phyloP scores from a whole-genome alignment of 805 yeast genomes.

The Clavispora carvajalis region DNA sequence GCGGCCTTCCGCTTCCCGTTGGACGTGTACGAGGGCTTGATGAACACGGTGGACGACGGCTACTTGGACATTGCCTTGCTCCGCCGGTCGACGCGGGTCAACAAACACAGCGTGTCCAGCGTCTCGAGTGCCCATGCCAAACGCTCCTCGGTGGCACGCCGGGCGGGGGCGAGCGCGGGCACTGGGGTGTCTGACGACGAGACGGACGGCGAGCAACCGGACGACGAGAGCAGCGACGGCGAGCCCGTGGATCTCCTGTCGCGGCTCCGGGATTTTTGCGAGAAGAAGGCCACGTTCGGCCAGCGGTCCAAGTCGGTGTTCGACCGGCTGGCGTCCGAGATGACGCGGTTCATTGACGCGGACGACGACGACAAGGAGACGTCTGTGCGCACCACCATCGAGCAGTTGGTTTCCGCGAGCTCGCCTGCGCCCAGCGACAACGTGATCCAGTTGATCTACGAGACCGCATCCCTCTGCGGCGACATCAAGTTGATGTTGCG shows the following conservation, averaged over 20 bases:
- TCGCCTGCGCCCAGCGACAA: conserved; percentile 52
- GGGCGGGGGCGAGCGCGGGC: no score
- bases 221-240: conserved; percentile 12
- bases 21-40: conserved; percentile 48
- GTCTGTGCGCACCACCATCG: conserved; percentile 40
- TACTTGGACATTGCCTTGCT: conserved; percentile 51
- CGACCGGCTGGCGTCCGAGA: conserved; percentile 19
- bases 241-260: conserved; percentile 25
- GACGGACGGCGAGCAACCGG: neutral
- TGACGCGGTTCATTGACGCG: conserved; percentile 2
- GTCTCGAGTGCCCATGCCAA: neutral
- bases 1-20: conserved; percentile 34
- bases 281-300: conserved; percentile 17
- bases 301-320: conserved; percentile 34
- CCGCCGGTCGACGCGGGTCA: conserved; percentile 38
- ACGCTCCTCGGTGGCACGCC: neutral
- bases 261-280: conserved; percentile 24
- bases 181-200: no score
- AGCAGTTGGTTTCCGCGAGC: conserved; percentile 50
- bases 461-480: conserved; percentile 54
- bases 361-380: conserved; percentile 17
- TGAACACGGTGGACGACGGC: conserved; percentile 63
- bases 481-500: conserved; percentile 62
- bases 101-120: conserved; percentile 19
- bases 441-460: conserved; percentile 55